A percentile compares a stretch with the other conserved stretches of the same genome.
These are phyloP conservation scores for Zasmidium angulare DNA, from an alignment of 2,329 filamentous ascomycete genomes.

Conservation along the genomic window DNA sequence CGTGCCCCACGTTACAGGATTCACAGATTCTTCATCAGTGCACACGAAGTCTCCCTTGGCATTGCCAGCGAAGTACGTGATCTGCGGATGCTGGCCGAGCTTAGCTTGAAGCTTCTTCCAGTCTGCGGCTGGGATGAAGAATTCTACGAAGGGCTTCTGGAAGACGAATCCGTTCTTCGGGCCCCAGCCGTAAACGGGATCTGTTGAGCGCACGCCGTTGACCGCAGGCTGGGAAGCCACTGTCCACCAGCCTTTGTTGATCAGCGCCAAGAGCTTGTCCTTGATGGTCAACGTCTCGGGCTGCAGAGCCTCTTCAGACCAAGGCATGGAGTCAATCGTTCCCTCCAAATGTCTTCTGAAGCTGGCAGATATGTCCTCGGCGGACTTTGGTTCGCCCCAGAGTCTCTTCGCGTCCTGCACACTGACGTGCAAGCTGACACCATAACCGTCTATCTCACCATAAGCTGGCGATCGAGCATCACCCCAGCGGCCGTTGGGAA, in stretches of 20 bases:
- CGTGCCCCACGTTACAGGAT: slow-evolving; percentile 95
- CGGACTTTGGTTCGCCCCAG: slow-evolving; percentile 76
- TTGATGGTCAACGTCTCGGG: slow-evolving; percentile 83
- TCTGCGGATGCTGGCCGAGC: slow-evolving; percentile 64
- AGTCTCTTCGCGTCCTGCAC: slow-evolving; percentile 77
- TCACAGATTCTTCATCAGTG: slow-evolving; percentile 66
- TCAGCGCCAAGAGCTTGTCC: slow-evolving; percentile 71
- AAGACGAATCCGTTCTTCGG: slow-evolving; percentile 91
- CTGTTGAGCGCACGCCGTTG: slow-evolving; percentile 74
- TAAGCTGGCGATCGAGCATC: slow-evolving; percentile 91
- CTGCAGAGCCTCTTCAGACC: slow-evolving; percentile 86
- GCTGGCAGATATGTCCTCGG: slow-evolving; percentile 71
- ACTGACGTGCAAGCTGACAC: slow-evolving; percentile 89
- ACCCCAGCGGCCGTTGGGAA: slow-evolving; percentile 93
- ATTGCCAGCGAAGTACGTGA: slow-evolving; percentile 89
- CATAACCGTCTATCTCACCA: slow-evolving; percentile 97
- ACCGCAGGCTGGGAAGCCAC: slow-evolving; percentile 93
- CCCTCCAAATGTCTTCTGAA: slow-evolving; percentile 82
- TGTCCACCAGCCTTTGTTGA: slow-evolving; percentile 89
- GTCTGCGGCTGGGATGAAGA: slow-evolving; percentile 77
- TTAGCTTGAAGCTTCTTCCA: slow-evolving; percentile 67
- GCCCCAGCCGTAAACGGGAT: slow-evolving; percentile 89
- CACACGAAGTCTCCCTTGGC: slow-evolving; percentile 73
- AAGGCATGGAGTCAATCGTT: slow-evolving; percentile 78
- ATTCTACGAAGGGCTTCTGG: slow-evolving; percentile 96